Conservation (phyloP, 352 stramenopile genomes). For the Pythium brassicae region DNA sequence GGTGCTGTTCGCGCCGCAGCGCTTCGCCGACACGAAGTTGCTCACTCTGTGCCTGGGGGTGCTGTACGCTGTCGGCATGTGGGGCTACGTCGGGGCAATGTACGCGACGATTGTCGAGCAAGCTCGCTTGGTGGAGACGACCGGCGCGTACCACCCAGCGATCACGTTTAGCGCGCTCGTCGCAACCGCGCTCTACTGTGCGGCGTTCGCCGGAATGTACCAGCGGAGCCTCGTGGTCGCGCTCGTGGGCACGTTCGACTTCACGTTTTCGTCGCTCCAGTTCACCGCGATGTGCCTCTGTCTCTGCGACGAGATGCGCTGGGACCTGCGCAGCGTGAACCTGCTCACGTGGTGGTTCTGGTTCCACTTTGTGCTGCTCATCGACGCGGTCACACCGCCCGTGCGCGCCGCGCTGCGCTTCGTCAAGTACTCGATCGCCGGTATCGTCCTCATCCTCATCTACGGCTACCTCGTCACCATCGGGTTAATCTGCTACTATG, state of each 20-base stretch:
- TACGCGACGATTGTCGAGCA: conserved; percentile 15
- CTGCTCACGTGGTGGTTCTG: conserved; percentile 40
- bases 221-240: conserved; percentile 16
- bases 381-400: conserved; percentile 41
- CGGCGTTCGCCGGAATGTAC: conserved; percentile 13
- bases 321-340: conserved; percentile 25
- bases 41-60: neutral
- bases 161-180: conserved; percentile 11
- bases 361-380: conserved; percentile 40
- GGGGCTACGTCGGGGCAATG: conserved; percentile 13
- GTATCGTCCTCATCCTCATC: conserved; percentile 16
- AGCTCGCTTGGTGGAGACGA: neutral
- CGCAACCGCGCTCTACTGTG: conserved; percentile 12
- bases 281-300: conserved; percentile 12
- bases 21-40: neutral
- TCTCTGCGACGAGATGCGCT: conserved; percentile 28
- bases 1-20: neutral
- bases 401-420: conserved; percentile 18
- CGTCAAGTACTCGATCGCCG: conserved; percentile 16
- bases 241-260: conserved; percentile 19
- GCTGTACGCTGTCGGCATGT: conserved; percentile 11
- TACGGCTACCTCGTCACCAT: conserved; percentile 18
- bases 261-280: conserved; percentile 22
- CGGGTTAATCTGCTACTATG: conserved; percentile 23
- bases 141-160: neutral